These are phyloP conservation scores for Colletotrichum sp. DNA, from an alignment of 2,329 filamentous ascomycete species.

Conservation along the genomic window DNA sequence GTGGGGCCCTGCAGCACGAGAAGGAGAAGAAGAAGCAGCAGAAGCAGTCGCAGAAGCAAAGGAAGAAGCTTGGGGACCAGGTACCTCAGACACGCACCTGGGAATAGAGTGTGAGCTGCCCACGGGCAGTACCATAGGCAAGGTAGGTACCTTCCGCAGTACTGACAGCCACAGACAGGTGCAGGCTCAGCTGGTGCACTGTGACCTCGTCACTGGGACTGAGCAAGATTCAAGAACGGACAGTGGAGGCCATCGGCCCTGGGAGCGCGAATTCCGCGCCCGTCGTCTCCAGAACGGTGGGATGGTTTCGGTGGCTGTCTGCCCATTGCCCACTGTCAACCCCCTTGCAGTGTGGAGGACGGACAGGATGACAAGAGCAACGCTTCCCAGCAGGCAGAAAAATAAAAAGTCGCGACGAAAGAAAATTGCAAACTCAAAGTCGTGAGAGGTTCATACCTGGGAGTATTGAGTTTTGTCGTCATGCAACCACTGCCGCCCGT, in stretches of 20 bases:
- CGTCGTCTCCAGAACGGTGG: neutral
- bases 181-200: neutral
- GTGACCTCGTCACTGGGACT: neutral
- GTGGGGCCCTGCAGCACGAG: neutral
- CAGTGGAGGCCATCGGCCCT: neutral
- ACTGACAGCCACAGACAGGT: neutral
- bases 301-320: constrained; percentile 5
- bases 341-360: constrained; percentile 3
- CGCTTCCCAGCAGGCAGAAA: neutral
- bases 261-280: neutral
- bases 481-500: neutral
- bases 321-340: constrained; percentile 9
- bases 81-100: neutral
- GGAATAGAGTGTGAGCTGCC: neutral
- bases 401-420: neutral
- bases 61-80: neutral
- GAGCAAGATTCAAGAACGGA: neutral
- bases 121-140: neutral
- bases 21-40: neutral
- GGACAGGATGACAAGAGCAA: neutral
- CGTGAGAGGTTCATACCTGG: neutral
- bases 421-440: neutral
- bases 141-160: neutral
- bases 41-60: neutral
- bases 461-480: neutral